Base-by-base conservation (phyloP, 768 basidiomycete genomes). In the Lentinula edodes region DNA sequence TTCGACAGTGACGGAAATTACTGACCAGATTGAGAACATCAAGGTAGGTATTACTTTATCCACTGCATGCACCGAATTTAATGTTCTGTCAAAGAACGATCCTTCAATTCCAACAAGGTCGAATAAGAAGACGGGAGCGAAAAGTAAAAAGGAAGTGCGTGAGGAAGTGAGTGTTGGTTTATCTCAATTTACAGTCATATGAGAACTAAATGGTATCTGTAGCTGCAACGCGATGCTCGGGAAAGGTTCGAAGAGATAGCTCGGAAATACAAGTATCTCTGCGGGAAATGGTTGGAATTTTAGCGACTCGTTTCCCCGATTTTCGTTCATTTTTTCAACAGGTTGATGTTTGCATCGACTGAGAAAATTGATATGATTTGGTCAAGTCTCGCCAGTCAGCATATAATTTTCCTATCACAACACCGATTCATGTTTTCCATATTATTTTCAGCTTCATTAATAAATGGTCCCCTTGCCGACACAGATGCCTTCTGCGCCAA, bases 71-170 rank as follows among this genome's bases (percentile, higher is more conserved):
- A 41, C 20, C n/a, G 4, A 32, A 50, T 13, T 32, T 48, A 9
- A 48, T 10, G 46, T 48, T 6, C 20, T 28, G 34, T 18, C 53
- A 60, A 61, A 90, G 88, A 84, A 86, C 56, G 86, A 90, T 61
- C 70, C 73, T 3, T 78, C 85, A 0, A 90, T 91, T 36, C 89
- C 90, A 6, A 60, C 79, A 5, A 85, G 87, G 6, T 79, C 84
- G 5, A 90, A 76, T 67, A 91, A 90, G 73, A 90, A 89, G 70
- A 84, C 85, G 20, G 88, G 88, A 6, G 77, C 78, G 0, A 86
- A 81, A 72, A 88, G 87, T 66, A 91, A 91, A 71, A 91, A 89
- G 69, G 87, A 91, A 70, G 71, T 87, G 6, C 81, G 88, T 45
- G 89, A 91, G 70, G 75, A 85, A 74, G 89, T 88, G 69, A 18